Base-by-base conservation (phyloP, 352 stramenopile species). In the Lagenidium giganteum region DNA sequence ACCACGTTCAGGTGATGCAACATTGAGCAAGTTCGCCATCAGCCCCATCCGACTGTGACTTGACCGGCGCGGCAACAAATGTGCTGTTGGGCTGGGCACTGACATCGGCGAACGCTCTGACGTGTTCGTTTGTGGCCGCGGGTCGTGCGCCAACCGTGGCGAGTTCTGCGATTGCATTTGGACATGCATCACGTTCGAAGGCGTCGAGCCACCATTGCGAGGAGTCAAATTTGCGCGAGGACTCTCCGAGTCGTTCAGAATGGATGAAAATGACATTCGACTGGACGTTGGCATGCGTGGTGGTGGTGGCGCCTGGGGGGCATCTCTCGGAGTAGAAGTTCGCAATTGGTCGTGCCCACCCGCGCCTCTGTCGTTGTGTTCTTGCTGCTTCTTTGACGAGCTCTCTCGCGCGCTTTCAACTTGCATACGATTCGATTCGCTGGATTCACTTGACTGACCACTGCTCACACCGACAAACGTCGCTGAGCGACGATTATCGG, bases 251-350 rank as follows among this genome's bases (percentile, higher is more conserved):
- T 94, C 75, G 41, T 94, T 94, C 41, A 94, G 38, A 42, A 94
- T 94, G 4, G 82, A 94, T 22, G 79, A 92, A 32, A 94, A 94
- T 29, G 82, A 94, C 82, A 94, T 94, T n/a, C 79, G 64, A 49
- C 80, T 93, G 28, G 63, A 73, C 27, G 59, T 41, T 11, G 58
- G 54, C 25, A 70, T 69, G 4, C 50, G 59, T 26, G 34, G 55
- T 29, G 43, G 57, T 16, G 40, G 52, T 13, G 49, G 50, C 21
- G 45, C 45, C n/a, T 44, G 41, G 34, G 6, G n/a, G n/a, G n/a
- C n/a, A n/a, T n/a, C n/a, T n/a, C n/a, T n/a, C n/a, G n/a, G n/a
- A n/a, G n/a, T n/a, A n/a, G n/a, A n/a, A n/a, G n/a, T n/a, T n/a
- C n/a, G n/a, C n/a, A n/a, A n/a, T n/a, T n/a, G n/a, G n/a, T n/a